These are phyloP conservation scores for Dalbergia oliveri DNA, from an alignment of 306 rosid species.

Conservation along the genomic window DNA sequence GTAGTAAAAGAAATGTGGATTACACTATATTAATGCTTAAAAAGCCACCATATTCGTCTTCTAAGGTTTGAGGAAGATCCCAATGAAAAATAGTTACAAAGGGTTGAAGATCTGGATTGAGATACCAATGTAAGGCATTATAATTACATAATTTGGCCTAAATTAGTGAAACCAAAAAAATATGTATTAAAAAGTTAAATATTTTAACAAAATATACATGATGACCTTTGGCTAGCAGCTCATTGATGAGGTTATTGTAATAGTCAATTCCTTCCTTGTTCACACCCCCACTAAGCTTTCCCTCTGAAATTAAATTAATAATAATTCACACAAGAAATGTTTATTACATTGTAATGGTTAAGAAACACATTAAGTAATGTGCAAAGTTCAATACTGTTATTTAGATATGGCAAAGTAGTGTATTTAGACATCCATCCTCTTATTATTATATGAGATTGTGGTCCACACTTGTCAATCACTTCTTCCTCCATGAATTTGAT, in stretches of 20 bases:
- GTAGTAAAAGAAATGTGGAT: slow-evolving; percentile 13
- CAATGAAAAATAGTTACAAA: slow-evolving; percentile 66
- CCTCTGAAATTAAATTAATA: slow-evolving; percentile 44
- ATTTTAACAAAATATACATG: slow-evolving; percentile 22
- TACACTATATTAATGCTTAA: slow-evolving; percentile 55
- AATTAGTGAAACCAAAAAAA: not conserved
- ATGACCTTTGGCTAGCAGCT: slow-evolving; percentile 55
- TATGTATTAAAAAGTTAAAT: not conserved
- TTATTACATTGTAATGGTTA: not conserved
- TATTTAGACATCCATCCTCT: no score
- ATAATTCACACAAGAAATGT: not conserved
- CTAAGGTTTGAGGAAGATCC: slow-evolving; percentile 68
- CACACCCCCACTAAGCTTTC: slow-evolving; percentile 61
- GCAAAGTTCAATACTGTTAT: no score
- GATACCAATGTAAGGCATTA: not conserved
- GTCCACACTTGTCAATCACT: no score
- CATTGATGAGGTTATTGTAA: slow-evolving; percentile 67
- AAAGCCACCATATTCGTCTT: slow-evolving; percentile 66
- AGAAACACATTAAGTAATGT: not conserved
- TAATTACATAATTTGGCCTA: not conserved
- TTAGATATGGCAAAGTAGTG: no score
- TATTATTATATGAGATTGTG: no score
- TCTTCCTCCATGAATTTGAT: no score
- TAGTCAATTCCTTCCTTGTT: slow-evolving; percentile 59
- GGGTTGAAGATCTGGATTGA: slow-evolving; percentile 49